Evolutionary conservation across 805 yeast species (phyloP), one percentile per base, ranked within the genome.

Genomic region (Candida glaebosa): DNA sequence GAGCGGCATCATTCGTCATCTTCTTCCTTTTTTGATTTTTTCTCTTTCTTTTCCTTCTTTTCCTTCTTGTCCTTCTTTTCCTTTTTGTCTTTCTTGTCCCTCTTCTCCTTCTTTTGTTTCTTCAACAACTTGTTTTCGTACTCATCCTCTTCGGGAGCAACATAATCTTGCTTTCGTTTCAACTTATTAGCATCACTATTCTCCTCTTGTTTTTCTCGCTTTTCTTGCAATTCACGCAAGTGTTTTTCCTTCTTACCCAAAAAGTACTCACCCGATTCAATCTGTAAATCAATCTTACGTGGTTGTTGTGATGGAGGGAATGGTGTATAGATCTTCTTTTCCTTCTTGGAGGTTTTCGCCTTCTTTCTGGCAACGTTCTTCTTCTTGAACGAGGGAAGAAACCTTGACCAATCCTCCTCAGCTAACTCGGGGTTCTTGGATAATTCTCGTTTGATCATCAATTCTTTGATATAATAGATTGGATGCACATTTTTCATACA

Each of bases 271-370:
- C 99, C 99, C 72, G 95, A 82, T 66, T 93, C 99, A 65, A 93
- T 89, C 71, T 89, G 95, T 61, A 90, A 71, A 78, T 93, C 99
- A 65, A 93, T 75, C 86, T 93, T 90, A 74, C 98, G 84, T 58
- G 98, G 99, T 51, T 81, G 79, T 68, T 87, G 99, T 39, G 87
- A 86, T 54, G 99, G 98, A 70, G 99, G 99, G 89, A 93, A 93
- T 60, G 99, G 98, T 25, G 99, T 93, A 78, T 91, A 91, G 3
- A 80, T 82, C 67, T 84, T 90, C 75, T 76, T 75, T 65, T 77
- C 82, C 53, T 71, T 77, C 53, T 67, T 78, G 56, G 76, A 69
- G 62, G 78, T 80, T 65, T 77, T 80, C 46, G 93, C 86, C 75
- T 84, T 84, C 83, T 86, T 86, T 59, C 99, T 82, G 28, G 95